Base-by-base conservation (phyloP, 1,284 basidiomycete genomes). In the Pisolithus thermaeus region DNA sequence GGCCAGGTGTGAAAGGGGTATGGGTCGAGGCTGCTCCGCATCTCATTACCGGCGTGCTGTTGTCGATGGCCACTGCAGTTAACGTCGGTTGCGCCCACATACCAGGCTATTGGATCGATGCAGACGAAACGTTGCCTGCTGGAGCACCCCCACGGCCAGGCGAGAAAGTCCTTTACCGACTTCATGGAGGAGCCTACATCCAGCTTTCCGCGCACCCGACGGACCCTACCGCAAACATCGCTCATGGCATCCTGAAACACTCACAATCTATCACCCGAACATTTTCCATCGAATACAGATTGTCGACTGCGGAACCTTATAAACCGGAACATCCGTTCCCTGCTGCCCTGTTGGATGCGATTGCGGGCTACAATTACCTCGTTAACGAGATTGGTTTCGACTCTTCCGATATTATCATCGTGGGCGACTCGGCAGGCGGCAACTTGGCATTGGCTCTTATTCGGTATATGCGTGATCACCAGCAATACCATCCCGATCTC, bases 341-440 rank as follows among this genome's bases (percentile, higher is more conserved):
- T 0, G 67, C 78, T 0, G 77, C 78, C 1, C 70, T 84, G 0
- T 58, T 83, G 35, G 81, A 84, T 52, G 75, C 72, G 0, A 61
- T 82, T 9, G 72, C 77, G 0, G 75, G 75, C 0, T 84, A 83
- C 56, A 55, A 67, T 23, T 76, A 81, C 58, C 71, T 83, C 7
- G 70, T 80, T 28, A 56, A 71, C n/a, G 58, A 54, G 0, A 56
- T 76, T 22, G 70, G 72, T 0, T 73, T 80, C 52, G 52, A 59
- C 1, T 72, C 78, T 11, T 57, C 67, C 7, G 71, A 83, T 58
- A 76, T 87, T 53, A 65, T 84, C 45, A 45, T 87, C 2, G 64
- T 59, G 1, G 85, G 84, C 1, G 82, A 85, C 58, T 80, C 76
- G 6, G 81, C 84, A 0, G 86, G 85, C 1, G 83, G 75, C 0